Evolutionary conservation across 192 early-diverging fungal species (phyloP).

Genomic region (Allomyces macrogynus): DNA sequence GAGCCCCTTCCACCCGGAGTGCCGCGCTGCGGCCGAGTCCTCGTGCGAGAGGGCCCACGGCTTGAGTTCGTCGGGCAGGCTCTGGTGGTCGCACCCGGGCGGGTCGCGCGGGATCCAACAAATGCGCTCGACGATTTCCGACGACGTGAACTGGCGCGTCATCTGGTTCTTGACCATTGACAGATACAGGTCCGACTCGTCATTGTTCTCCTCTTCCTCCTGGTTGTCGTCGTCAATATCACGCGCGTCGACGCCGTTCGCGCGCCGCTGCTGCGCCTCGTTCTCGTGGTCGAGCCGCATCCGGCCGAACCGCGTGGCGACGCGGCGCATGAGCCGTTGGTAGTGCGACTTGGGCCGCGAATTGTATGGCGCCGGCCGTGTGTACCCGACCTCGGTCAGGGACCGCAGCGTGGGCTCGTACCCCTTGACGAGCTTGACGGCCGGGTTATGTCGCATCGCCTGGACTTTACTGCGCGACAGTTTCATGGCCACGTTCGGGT

Average conservation of each 20-base stretch:
- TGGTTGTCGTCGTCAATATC: conserved; percentile 7
- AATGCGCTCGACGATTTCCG: conserved; percentile 26
- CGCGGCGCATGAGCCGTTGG: conserved; percentile 4
- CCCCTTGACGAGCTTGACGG: not conserved
- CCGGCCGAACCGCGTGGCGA: no score
- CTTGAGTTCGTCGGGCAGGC: conserved; percentile 23
- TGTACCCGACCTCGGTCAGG: no score
- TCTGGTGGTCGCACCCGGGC: conserved; percentile 27
- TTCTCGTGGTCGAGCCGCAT: conserved; percentile 4
- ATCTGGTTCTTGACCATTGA: conserved; percentile 23
- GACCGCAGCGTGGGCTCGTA: conserved; percentile 9
- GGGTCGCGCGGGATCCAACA: conserved; percentile 13
- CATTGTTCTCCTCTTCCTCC: conserved; percentile 5
- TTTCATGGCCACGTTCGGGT: conserved; percentile 15
- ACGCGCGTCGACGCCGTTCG: conserved; percentile 9
- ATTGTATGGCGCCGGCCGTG: not conserved
- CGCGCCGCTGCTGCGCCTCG: conserved; percentile 27
- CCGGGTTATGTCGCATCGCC: not conserved
- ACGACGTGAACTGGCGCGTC: conserved; percentile 19
- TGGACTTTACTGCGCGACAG: not conserved
- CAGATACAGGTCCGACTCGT: no score
- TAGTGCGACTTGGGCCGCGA: not conserved
- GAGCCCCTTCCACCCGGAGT: conserved; percentile 42
- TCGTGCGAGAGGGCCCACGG: conserved; percentile 31
- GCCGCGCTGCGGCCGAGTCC: conserved; percentile 25